phyloP scores from a whole-genome alignment of 257 asterid species.

The Euphrasia confusa region DNA sequence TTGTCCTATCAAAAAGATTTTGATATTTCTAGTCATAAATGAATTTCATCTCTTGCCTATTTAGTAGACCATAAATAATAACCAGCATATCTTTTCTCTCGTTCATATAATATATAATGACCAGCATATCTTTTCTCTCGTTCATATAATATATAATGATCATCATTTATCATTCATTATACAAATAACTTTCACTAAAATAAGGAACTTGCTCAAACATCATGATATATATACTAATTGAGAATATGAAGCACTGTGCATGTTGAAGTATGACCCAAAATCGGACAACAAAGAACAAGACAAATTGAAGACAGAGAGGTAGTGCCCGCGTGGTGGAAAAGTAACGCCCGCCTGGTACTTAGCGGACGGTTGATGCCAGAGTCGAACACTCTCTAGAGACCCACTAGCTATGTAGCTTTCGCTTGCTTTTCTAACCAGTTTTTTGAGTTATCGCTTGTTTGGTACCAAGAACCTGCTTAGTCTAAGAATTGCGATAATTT shows the following conservation, averaged over 20 bases:
- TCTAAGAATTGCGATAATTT: no score
- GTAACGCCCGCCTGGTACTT: no score
- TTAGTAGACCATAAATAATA: slow-evolving; percentile 9
- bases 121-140: not conserved
- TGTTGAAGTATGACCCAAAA: no score
- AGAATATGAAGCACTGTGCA: not conserved
- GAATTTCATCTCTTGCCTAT: slow-evolving; percentile 3
- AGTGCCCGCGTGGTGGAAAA: no score
- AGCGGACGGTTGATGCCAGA: no score
- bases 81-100: not conserved
- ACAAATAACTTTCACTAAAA: not conserved
- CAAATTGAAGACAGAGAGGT: no score
- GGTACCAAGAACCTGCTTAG: no score
- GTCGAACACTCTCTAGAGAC: no score
- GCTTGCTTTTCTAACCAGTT: no score
- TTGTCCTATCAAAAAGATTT: not conserved
- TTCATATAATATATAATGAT: not conserved
- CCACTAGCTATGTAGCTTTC: no score
- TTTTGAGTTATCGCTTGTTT: no score
- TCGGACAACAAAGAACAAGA: no score
- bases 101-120: not conserved
- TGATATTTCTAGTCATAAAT: not conserved
- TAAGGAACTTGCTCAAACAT: not conserved
- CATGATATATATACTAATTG: not conserved
- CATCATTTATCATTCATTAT: slow-evolving; percentile 10